Evolutionary conservation across 2,329 filamentous ascomycete genomes (phyloP), one percentile per base, ranked within the genome.

Genomic region (Drechslerella dactyloides): DNA sequence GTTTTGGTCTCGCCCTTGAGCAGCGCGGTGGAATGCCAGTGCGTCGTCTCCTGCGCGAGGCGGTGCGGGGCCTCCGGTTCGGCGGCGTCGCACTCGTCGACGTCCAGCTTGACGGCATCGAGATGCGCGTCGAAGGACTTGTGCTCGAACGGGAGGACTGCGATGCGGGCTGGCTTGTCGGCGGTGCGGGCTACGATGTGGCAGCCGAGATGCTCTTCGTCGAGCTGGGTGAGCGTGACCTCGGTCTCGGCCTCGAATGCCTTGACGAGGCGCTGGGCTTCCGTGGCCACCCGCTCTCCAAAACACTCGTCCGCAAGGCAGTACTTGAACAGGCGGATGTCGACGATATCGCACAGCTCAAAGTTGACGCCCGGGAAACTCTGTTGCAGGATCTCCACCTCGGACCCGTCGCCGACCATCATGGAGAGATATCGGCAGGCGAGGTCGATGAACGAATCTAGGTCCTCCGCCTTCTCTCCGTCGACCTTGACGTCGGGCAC

Each of bases 1-100:
- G 81, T 80, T 69, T 77, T 81, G 59, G 78, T 79, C 55, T 78
- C 79, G 74, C 80, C 76, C 75, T 77, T 80, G 13, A 66, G 52
- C 40, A 57, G 69, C 74, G 66, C 65, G 42, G 59, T 64, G 4
- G 53, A 53, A 44, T 70, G 66, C 65, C 58, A 69, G 30, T 70
- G 59, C 3, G 66, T 70, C 11, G 30, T 60, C 46, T 70, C 66
- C n/a, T 30, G 59, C 1, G 55, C 59, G n/a, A 51, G 24, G 13
- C 59, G 58, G 17, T 70, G 48, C 11, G 60, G 35, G 2, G 30
- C 23, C 17, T 33, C 40, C 5, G 48, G 19, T 51, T 46, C 35
- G 8, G 17, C 24, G 6, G 51, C 23, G 13, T 17, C 50, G 1
- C 27, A n/a, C 2, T 50, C 7, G 24, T 70, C 66, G 17, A 60